Evolutionary conservation across 2,329 filamentous ascomycete species (phyloP).

Genomic region (Exophiala sp.): DNA sequence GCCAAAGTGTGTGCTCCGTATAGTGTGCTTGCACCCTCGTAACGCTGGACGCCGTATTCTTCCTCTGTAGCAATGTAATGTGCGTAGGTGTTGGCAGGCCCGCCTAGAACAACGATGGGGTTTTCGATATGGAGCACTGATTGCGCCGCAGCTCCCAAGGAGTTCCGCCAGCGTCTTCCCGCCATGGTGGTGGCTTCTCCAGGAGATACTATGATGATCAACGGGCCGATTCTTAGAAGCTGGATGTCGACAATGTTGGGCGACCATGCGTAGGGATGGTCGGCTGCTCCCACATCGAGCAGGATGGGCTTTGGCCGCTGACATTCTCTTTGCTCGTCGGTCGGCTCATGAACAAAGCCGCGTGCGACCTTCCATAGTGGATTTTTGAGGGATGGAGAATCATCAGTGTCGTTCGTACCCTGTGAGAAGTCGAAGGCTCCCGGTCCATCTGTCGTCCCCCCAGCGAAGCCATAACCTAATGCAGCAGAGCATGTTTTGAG

Average conservation of each 20-base stretch:
- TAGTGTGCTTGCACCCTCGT: constrained; percentile 90
- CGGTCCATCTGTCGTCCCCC: constrained; percentile 84
- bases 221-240: constrained; percentile 72
- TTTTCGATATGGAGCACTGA: constrained; percentile 46
- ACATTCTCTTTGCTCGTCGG: constrained; percentile 63
- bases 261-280: constrained; percentile 73
- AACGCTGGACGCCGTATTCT: constrained; percentile 78
- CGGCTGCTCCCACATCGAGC: constrained; percentile 79
- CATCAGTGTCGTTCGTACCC: constrained; percentile 52
- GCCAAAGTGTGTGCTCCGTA: constrained; percentile 76
- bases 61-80: constrained; percentile 75
- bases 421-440: constrained; percentile 92
- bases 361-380: constrained; percentile 77
- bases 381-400: constrained; percentile 60
- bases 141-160: constrained; percentile 53
- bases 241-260: constrained; percentile 91
- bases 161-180: constrained; percentile 75
- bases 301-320: constrained; percentile 79
- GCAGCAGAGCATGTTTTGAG: constrained; percentile 75
- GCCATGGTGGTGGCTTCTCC: constrained; percentile 92
- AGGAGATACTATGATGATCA: constrained; percentile 76
- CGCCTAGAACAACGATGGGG: constrained; percentile 76
- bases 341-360: constrained; percentile 64
- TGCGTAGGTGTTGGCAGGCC: constrained; percentile 84
- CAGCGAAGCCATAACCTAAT: constrained; percentile 86